Base-by-base conservation (phyloP, 2,329 filamentous ascomycete species). In the Colletotrichum trifolii region DNA sequence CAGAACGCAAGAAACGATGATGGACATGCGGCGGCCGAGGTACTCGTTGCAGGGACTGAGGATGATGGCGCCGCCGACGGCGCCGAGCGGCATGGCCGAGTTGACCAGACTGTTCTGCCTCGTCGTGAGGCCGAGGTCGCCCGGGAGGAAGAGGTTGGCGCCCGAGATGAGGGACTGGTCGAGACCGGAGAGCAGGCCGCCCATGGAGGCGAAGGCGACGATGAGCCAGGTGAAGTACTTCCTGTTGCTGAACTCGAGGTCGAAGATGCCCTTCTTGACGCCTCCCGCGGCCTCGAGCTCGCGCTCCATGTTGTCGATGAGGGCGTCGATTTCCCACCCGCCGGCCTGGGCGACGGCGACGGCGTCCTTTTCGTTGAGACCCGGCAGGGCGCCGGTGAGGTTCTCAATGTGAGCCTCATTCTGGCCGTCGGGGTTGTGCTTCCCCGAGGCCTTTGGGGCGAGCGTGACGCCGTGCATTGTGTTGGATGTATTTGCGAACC, bases 111-210 rank as follows among this genome's bases (percentile, higher is more conserved):
- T 89, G 75, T 88, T 87, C 72, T 91, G 83, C 4, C 81, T 78
- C 2, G 79, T 77, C 5, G 83, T 78, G 38, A 92, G 81, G 33
- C 78, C 72, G 1, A 92, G 79, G 48, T 88, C 87, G 0, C 74
- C 69, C 3, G 90, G 90, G 48, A 92, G 79, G 73, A 85, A 90
- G 4, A 92, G 79, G 71, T 90, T 89, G 54, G 90, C 90, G 56
- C 90, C 90, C 11, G 85, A 89, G 71, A 93, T 93, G 60, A 92
- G 80, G 49, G 87, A 90, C 76, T 93, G 90, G 72, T 93, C 90
- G 17, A 93, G 82, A 66, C 90, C 90, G 2, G 88, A 91, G 0
- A 92, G 84, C 25, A 93, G 79, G 73, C 90, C 90, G 54, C 90
- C 90, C 88, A 92, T 91, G 13, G 87, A 90, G n/a, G 90, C 90